Evolutionary conservation across 2,329 filamentous ascomycete species (phyloP), one percentile per base, ranked within the genome.

Genomic region (Coleophoma crateriformis): DNA sequence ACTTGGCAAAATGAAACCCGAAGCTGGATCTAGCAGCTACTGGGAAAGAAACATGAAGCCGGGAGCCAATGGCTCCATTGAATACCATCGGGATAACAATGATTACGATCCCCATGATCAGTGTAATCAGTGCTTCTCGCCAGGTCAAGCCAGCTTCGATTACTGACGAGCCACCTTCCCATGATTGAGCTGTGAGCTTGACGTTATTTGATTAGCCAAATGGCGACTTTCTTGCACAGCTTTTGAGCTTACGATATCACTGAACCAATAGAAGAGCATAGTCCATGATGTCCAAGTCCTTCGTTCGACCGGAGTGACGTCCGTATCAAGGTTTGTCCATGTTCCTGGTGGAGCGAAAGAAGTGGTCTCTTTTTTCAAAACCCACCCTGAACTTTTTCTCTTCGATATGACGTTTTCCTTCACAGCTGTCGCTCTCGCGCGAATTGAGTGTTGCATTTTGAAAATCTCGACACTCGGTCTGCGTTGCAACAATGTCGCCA

Each of bases 91-190:
- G 66, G 1, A 81, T 71, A 13, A 78, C 76, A 32, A 80, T 78
- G 54, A 79, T 82, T n/a, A 77, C 69, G 14, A 76, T 73, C 42
- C 82, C 82, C 14, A 84, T 76, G 47, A 78, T 70, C 45, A 77
- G 79, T 50, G 54, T 55, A 37, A 43, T 49, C 4, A 58, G 46
- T n/a, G 54, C 52, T 32, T 51, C 50, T 13, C 49, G 47, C 32
- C 49, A 46, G 13, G 51, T 54, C 17, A 56, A 41, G 15, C 56
- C 54, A 10, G 54, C 39, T 20, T 52, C 50, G 10, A 57, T 50
- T 33, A 51, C 49, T 6, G 53, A 47, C 3, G 54, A 54, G 7
- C 55, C 54, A 22, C 49, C 53, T 20, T 54, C 50, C 44, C 53
- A 51, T n/a, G 54, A 54, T 15, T 49, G 42, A 15, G 51, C 51